Conservation (phyloP, 345 rosid species). For the Psidium guajava region DNA sequence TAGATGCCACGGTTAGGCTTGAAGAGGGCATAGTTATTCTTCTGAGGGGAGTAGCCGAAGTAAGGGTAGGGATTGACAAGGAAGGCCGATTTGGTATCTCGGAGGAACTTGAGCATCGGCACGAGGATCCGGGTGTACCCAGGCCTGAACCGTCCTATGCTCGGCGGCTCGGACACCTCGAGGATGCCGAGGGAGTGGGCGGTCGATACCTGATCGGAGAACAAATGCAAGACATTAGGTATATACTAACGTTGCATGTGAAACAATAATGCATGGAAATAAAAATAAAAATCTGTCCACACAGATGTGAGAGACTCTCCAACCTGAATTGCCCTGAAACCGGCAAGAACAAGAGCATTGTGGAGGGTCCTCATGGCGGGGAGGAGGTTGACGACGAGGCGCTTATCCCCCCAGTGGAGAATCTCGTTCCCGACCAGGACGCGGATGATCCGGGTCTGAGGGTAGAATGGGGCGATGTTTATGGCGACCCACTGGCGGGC, state of each 20-base stretch:
- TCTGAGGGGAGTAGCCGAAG: slow-evolving; percentile 28
- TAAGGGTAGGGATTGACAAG: slow-evolving; percentile 80
- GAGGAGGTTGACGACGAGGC: slow-evolving; percentile 37
- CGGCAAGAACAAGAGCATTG: slow-evolving; percentile 42
- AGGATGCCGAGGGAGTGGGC: slow-evolving; percentile 53
- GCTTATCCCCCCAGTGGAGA: slow-evolving; percentile 22
- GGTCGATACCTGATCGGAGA: slow-evolving; percentile 47
- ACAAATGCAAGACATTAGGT: background rate
- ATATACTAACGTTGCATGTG: background rate
- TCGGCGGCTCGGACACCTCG: slow-evolving; percentile 31
- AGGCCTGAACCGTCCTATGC: slow-evolving; percentile 39
- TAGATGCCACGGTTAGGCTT: slow-evolving; percentile 33
- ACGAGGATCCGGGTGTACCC: slow-evolving; percentile 30
- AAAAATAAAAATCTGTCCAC: background rate
- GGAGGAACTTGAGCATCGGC: slow-evolving; percentile 60
- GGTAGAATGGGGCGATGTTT: slow-evolving; percentile 51
- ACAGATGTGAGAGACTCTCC: background rate
- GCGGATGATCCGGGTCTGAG: slow-evolving; percentile 51
- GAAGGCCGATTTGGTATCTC: slow-evolving; percentile 62
- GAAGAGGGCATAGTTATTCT: slow-evolving; percentile 42
- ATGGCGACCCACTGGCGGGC: slow-evolving; percentile 53
- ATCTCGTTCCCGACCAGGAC: slow-evolving; percentile 73
- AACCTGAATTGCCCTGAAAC: slow-evolving; percentile 55
- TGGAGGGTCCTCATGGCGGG: slow-evolving; percentile 59
- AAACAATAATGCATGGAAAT: background rate